phyloP scores from a whole-genome alignment of 805 yeast species.

The Vanderwaltozyma tropicalis region DNA sequence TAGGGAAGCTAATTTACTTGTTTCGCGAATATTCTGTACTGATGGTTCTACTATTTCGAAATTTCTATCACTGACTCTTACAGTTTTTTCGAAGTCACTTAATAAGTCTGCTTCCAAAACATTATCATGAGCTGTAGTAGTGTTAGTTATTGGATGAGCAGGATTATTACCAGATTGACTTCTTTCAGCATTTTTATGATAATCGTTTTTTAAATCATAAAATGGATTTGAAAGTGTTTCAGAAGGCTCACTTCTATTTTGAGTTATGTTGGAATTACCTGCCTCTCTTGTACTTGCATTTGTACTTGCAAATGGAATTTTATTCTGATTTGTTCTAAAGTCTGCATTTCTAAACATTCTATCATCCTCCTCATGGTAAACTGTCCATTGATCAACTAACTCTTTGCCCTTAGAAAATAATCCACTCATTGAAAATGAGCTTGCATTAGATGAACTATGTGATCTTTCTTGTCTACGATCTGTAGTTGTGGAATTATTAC shows the following conservation, averaged over 20 bases:
- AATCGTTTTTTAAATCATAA: no score
- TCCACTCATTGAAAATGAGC: conserved; percentile 2
- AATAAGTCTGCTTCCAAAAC: conserved; percentile 6
- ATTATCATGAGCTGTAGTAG: background rate
- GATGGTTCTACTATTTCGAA: no score
- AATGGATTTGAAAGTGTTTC: background rate
- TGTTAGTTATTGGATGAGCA: background rate
- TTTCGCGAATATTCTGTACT: no score
- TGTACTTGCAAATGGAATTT: background rate
- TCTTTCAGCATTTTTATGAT: no score
- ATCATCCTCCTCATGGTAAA: conserved; percentile 16
- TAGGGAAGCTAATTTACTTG: no score
- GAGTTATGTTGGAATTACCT: background rate
- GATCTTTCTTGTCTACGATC: background rate
- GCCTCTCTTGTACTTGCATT: no score
- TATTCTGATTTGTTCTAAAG: background rate
- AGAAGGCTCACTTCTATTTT: no score
- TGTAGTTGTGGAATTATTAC: background rate
- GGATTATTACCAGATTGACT: no score
- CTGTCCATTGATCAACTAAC: conserved; percentile 18
- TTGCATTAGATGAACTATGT: background rate
- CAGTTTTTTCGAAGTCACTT: conserved; percentile 5
- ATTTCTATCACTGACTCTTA: background rate
- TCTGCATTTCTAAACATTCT: conserved; percentile 6
- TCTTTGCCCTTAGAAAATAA: conserved; percentile 26